phyloP scores from a whole-genome alignment of 371 early-diverging fungal genomes.

The Sporodiniella umbellata region DNA sequence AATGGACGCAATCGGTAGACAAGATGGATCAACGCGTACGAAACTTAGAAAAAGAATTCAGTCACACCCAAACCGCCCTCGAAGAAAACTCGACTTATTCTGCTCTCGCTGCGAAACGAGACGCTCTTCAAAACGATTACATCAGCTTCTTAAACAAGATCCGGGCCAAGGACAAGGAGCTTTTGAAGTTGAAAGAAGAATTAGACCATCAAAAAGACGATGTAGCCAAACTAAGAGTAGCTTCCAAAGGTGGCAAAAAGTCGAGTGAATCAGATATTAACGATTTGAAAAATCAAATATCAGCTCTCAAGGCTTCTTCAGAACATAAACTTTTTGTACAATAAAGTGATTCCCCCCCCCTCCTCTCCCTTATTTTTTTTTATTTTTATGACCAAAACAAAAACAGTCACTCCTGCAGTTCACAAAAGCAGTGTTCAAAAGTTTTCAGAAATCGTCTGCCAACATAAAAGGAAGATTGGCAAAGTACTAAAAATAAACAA shows the following conservation, averaged over 20 bases:
- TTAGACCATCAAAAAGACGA: conserved; percentile 67
- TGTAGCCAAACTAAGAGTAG: conserved; percentile 61
- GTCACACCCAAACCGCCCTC: conserved; percentile 50
- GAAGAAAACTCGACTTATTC: conserved; percentile 39
- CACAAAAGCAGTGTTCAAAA: too few species aligned
- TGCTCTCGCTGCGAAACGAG: conserved; percentile 48
- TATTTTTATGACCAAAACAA: too few species aligned
- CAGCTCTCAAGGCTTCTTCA: conserved; percentile 41
- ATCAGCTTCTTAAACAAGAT: conserved; percentile 49
- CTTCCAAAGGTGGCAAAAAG: conserved; percentile 24
- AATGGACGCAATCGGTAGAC: conserved; percentile 74
- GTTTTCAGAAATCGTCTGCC: too few species aligned
- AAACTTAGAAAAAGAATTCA: conserved; percentile 40
- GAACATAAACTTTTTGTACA: conserved; percentile 27
- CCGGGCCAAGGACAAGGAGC: conserved; percentile 59
- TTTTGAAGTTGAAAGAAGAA: conserved; percentile 57
- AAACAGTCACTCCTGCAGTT: too few species aligned
- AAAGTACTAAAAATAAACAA: too few species aligned
- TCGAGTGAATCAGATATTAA: conserved; percentile 33
- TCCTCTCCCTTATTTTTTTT: too few species aligned
- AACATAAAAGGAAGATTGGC: too few species aligned
- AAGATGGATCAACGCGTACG: conserved; percentile 49
- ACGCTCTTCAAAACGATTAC: conserved; percentile 41
- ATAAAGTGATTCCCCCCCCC: conserved; percentile 1
- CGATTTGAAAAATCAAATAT: conserved; percentile 51